Conservation (phyloP, 306 rosid species). For the Urtica urens region DNA sequence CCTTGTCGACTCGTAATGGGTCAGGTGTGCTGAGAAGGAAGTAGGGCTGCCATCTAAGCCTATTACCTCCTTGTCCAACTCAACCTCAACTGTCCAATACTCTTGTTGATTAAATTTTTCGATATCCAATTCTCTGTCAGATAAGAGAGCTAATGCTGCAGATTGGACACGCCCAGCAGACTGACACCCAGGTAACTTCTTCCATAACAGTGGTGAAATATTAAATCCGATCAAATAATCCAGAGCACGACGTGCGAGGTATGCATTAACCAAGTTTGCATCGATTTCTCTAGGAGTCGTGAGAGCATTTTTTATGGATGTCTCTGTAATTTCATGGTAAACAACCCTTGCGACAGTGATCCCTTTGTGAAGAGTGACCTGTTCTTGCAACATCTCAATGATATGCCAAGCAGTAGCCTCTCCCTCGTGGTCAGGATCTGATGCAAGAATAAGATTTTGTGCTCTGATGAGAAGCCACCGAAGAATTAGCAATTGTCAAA, state of each 20-base stretch:
- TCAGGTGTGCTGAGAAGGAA: conserved; percentile 52
- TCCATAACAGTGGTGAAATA: conserved; percentile 90
- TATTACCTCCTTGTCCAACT: conserved; percentile 28
- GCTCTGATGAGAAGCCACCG: conserved; percentile 63
- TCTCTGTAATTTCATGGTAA: conserved; percentile 90
- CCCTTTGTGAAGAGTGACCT: conserved; percentile 58
- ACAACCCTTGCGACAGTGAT: conserved; percentile 61
- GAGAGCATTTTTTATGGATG: conserved; percentile 67
- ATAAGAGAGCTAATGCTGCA: conserved; percentile 87
- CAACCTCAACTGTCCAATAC: conserved; percentile 59
- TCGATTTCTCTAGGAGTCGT: conserved; percentile 73
- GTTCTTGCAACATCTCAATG: conserved; percentile 85
- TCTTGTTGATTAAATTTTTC: conserved; percentile 68
- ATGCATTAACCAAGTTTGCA: conserved; percentile 77
- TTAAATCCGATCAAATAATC: conserved; percentile 98
- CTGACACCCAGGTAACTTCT: conserved; percentile 93
- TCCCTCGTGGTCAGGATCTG: conserved; percentile 99
- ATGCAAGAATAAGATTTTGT: conserved; percentile 93
- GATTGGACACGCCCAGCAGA: conserved; percentile 99
- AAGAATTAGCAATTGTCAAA: conserved; percentile 17
- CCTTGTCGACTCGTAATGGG: conserved; percentile 55
- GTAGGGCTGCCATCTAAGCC: conserved; percentile 19
- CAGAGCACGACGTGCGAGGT: conserved; percentile 94
- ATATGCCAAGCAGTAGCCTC: conserved; percentile 99
- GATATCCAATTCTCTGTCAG: conserved; percentile 91